phyloP scores from a whole-genome alignment of 108 stramenopile genomes.

The Craspedostauros australis region DNA sequence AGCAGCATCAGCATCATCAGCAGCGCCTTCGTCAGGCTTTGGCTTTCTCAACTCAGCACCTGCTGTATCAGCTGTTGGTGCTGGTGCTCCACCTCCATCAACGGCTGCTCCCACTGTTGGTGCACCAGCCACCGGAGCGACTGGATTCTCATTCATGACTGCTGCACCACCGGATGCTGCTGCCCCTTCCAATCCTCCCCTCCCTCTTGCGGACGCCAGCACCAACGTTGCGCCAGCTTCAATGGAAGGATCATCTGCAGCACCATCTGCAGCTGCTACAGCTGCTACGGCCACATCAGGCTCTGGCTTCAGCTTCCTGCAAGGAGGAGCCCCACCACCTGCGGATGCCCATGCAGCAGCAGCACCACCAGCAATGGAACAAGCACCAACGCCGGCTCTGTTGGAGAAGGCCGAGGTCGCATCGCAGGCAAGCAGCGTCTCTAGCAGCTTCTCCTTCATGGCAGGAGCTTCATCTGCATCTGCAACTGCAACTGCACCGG shows the following conservation, averaged over 20 bases:
- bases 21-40: constrained; percentile 16
- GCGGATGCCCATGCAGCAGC: not conserved
- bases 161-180: constrained; percentile 13
- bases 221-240: not conserved
- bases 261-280: constrained; percentile 3
- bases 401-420: no score
- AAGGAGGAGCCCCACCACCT: constrained; percentile 3
- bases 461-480: no score
- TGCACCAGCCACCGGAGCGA: constrained; percentile 12
- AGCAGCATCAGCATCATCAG: constrained; percentile 10
- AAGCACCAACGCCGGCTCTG: no score
- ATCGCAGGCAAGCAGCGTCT: no score
- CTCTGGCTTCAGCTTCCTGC: constrained; percentile 13
- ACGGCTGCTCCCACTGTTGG: not conserved
- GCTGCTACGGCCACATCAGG: constrained; percentile 1
- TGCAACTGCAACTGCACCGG: not conserved
- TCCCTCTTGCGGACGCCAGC: no score
- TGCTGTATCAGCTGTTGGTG: constrained; percentile 3
- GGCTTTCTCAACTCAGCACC: constrained; percentile 32
- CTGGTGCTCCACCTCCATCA: constrained; percentile 5
- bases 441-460: no score
- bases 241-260: constrained; percentile 1
- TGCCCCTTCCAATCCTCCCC: no score
- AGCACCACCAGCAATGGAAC: not conserved
- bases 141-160: constrained; percentile 40